These are phyloP conservation scores for Psilocybe azurescens DNA, from an alignment of 768 basidiomycete genomes.

Conservation along the genomic window DNA sequence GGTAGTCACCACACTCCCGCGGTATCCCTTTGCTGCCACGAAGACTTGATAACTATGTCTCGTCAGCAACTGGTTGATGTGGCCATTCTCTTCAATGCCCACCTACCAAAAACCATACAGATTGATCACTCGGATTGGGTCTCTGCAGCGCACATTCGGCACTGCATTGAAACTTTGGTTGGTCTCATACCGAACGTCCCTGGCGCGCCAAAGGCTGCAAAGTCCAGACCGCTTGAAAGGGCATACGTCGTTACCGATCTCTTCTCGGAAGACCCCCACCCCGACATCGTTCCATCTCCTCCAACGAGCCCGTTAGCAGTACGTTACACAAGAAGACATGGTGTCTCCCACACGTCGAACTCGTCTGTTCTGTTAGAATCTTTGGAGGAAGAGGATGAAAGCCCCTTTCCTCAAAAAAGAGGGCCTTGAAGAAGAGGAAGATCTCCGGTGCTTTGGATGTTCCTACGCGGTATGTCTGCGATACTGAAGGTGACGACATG, in stretches of 20 bases:
- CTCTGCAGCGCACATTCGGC: constrained; percentile 49
- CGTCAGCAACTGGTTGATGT: constrained; percentile 56
- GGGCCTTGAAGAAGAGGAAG: constrained; percentile 29
- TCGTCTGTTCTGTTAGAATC: constrained; percentile 27
- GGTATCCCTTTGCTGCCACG: constrained; percentile 76
- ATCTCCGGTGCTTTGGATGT: constrained; percentile 11
- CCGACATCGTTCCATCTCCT: constrained; percentile 30
- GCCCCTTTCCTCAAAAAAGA: constrained; percentile 15
- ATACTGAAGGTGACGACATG: constrained; percentile 1
- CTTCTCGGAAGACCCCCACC: constrained; percentile 8
- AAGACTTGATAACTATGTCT: constrained; percentile 71
- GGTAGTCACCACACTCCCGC: constrained; percentile 64
- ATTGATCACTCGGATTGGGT: constrained; percentile 44
- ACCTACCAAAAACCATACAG: constrained; percentile 55
- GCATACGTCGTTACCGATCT: neutral
- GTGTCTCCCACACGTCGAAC: constrained; percentile 27
- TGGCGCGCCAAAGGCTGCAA: constrained; percentile 40
- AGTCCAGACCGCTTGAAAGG: constrained; percentile 17
- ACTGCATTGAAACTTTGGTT: constrained; percentile 63
- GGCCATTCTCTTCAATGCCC: constrained; percentile 58
- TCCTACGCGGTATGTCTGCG: constrained; percentile 14
- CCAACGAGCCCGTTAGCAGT: constrained; percentile 43
- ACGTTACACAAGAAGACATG: constrained; percentile 27
- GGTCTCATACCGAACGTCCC: constrained; percentile 52
- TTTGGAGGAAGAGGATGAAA: constrained; percentile 31